These are phyloP conservation scores for Rhodamnia rubescens DNA, from an alignment of 345 rosid species.

Conservation along the genomic window DNA sequence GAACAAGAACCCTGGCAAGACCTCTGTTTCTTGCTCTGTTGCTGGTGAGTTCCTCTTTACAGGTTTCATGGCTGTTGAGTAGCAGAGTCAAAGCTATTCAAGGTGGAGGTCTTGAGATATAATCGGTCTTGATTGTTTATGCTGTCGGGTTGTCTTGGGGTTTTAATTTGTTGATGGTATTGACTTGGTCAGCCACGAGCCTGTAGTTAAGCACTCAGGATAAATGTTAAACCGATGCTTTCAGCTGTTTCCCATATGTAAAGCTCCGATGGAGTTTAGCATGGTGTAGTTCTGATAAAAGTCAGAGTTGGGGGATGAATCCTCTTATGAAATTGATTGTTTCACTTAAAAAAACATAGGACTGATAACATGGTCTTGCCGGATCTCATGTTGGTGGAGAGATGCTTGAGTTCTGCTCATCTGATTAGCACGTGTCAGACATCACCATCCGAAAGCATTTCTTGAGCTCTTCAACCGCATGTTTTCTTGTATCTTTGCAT, in stretches of 20 bases:
- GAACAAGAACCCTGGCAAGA: conserved; percentile 3
- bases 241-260: too few relatives aligned
- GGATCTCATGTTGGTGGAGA: neutral
- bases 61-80: neutral
- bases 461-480: neutral
- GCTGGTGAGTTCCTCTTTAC: conserved; percentile 19
- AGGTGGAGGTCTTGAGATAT: neutral
- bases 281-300: neutral
- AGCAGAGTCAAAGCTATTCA: neutral
- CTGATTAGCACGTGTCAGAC: neutral
- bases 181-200: neutral
- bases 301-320: neutral
- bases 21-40: conserved; percentile 39
- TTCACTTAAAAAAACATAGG: neutral
- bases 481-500: neutral
- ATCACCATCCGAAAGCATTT: neutral
- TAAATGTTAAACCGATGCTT: neutral
- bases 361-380: neutral
- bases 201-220: neutral
- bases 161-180: neutral
- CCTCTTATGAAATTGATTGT: neutral
- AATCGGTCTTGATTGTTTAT: neutral
- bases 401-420: neutral
- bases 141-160: neutral
- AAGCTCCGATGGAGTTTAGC: neutral